phyloP scores from a whole-genome alignment of 2,329 filamentous ascomycete species.

The Epichloe coenophiala region DNA sequence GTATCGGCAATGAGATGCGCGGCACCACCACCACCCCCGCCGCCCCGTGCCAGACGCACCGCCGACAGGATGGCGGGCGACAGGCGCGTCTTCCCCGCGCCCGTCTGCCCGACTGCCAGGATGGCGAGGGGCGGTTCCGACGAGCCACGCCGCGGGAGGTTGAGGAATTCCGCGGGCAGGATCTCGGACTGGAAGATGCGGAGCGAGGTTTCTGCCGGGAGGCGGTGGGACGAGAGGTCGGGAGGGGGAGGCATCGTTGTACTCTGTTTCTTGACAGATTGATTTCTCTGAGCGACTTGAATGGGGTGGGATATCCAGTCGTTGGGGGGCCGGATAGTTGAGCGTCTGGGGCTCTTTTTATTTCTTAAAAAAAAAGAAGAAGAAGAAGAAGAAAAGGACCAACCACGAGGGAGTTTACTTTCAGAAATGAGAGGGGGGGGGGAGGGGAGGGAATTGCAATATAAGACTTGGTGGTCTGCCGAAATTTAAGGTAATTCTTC shows the following conservation, averaged over 20 bases:
- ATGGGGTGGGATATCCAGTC: too few relatives aligned
- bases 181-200: slow-evolving; percentile 19
- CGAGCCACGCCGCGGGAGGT: slow-evolving; percentile 6
- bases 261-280: too few relatives aligned
- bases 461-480: too few relatives aligned
- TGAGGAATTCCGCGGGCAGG: slow-evolving; percentile 21
- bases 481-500: too few relatives aligned
- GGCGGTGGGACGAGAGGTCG: slow-evolving; percentile 18
- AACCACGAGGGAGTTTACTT: too few relatives aligned
- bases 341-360: too few relatives aligned
- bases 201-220: slow-evolving; percentile 16
- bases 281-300: too few relatives aligned
- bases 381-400: too few relatives aligned
- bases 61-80: slow-evolving; percentile 24
- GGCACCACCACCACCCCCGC: neutral
- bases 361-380: too few relatives aligned
- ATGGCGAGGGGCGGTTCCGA: slow-evolving; percentile 22
- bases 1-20: slow-evolving; percentile 35
- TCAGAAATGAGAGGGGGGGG: neutral
- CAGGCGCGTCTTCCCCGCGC: slow-evolving; percentile 33
- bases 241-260: slow-evolving; percentile 10
- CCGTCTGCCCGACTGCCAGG: slow-evolving; percentile 33
- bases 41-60: slow-evolving; percentile 10
- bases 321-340: too few relatives aligned
- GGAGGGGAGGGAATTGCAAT: too few relatives aligned